Evolutionary conservation across 129 eudicot species (phyloP).

Genomic region (Saposhnikovia divaricata): DNA sequence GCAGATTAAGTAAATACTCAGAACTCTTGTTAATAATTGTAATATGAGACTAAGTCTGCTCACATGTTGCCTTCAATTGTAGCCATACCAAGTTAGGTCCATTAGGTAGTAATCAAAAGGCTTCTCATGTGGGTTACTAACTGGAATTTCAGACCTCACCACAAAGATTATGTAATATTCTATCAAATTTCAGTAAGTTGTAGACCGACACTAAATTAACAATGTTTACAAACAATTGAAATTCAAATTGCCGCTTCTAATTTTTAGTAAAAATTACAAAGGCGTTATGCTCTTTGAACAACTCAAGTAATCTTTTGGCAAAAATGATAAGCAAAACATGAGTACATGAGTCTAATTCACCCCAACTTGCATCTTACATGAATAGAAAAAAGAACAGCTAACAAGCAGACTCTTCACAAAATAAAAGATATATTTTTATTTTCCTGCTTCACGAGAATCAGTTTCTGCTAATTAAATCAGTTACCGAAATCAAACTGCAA

Average conservation of each 20-base stretch:
- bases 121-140: not conserved
- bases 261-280: not conserved
- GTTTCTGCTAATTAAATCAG: too few relatives aligned
- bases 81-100: not conserved
- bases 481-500: too few relatives aligned
- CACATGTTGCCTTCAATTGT: not conserved
- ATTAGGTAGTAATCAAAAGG: not conserved
- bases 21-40: not conserved
- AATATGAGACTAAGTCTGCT: not conserved
- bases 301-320: not conserved
- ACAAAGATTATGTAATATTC: not conserved
- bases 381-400: too few relatives aligned
- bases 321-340: not conserved
- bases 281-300: not conserved
- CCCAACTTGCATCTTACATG: not conserved
- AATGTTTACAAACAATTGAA: not conserved
- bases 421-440: too few relatives aligned
- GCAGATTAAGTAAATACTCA: not conserved
- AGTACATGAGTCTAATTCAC: not conserved
- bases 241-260: not conserved
- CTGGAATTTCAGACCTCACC: not conserved
- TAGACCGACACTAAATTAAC: not conserved
- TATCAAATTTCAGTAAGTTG: not conserved
- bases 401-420: too few relatives aligned
- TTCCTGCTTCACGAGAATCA: too few relatives aligned